Evolutionary conservation across 805 yeast genomes (phyloP).

Genomic region (Brettanomyces naardenensis): DNA sequence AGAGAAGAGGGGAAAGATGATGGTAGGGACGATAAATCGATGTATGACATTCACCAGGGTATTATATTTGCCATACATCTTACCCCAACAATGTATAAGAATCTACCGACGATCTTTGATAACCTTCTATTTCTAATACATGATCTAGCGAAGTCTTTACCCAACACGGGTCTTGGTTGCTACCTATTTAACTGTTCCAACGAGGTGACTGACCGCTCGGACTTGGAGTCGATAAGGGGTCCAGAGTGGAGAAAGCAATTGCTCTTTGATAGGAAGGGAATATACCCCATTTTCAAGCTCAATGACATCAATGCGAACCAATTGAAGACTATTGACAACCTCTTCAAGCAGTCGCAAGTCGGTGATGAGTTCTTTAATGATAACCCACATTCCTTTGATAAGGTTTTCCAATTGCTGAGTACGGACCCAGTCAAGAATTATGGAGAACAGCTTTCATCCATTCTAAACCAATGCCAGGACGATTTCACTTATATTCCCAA

Average conservation of each 20-base stretch:
- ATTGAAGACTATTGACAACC: slow-evolving; percentile 48
- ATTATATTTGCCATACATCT: slow-evolving; percentile 56
- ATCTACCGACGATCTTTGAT: slow-evolving; percentile 36
- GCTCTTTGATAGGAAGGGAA: slow-evolving; percentile 27
- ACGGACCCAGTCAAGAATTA: slow-evolving; percentile 15
- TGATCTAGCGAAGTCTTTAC: slow-evolving; percentile 55
- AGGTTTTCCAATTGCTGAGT: slow-evolving; percentile 23
- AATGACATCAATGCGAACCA: slow-evolving; percentile 46
- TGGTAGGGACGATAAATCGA: slow-evolving; percentile 15
- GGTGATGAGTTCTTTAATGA: slow-evolving; percentile 9
- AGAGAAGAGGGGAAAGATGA: background rate
- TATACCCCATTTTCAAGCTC: slow-evolving; percentile 43
- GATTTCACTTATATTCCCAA: slow-evolving; percentile 38
- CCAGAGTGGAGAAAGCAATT: slow-evolving; percentile 3
- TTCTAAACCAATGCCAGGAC: slow-evolving; percentile 46
- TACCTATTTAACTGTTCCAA: slow-evolving; percentile 45
- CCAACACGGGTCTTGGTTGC: slow-evolving; percentile 71
- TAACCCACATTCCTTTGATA: slow-evolving; percentile 7
- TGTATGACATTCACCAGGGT: slow-evolving; percentile 53
- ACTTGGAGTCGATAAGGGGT: background rate
- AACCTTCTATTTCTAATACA: slow-evolving; percentile 56
- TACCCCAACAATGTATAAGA: slow-evolving; percentile 37
- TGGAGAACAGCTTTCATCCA: slow-evolving; percentile 30
- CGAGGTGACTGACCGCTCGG: slow-evolving; percentile 11
- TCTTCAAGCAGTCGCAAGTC: slow-evolving; percentile 34